phyloP scores from a whole-genome alignment of 768 basidiomycete genomes.

The Amanita rimosa region DNA sequence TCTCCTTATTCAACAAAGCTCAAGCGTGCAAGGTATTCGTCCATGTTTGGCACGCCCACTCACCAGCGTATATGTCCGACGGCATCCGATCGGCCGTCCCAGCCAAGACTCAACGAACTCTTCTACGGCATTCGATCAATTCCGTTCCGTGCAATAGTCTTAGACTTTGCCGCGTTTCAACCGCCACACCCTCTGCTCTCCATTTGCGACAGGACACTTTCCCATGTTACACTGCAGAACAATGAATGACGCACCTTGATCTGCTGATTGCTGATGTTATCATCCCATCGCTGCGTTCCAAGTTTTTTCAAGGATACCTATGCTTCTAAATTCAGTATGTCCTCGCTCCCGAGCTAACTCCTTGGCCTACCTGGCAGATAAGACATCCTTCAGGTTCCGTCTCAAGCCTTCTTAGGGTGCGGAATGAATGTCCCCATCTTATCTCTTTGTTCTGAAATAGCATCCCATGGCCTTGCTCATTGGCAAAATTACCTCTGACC shows the following conservation, averaged over 20 bases:
- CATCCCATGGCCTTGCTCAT: background rate
- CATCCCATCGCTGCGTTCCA: background rate
- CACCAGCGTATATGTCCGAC: background rate
- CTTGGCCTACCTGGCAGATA: background rate
- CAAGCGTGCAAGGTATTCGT: too few species aligned
- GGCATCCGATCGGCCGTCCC: background rate
- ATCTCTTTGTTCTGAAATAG: background rate
- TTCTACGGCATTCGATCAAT: background rate
- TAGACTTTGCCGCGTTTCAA: background rate
- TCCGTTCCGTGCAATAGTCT: background rate
- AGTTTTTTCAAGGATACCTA: background rate
- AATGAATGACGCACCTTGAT: background rate
- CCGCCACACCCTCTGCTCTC: background rate
- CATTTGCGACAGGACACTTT: too few species aligned
- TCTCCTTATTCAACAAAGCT: too few species aligned
- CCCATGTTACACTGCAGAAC: too few species aligned
- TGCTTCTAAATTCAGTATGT: background rate
- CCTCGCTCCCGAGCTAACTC: background rate
- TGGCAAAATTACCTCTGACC: background rate
- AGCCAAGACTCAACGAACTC: background rate
- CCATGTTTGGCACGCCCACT: too few species aligned
- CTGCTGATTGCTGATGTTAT: background rate
- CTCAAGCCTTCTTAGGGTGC: background rate
- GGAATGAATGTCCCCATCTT: background rate
- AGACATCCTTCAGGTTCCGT: background rate